These are phyloP conservation scores for Dryas drummondii DNA, from an alignment of 306 rosid genomes.

Conservation along the genomic window DNA sequence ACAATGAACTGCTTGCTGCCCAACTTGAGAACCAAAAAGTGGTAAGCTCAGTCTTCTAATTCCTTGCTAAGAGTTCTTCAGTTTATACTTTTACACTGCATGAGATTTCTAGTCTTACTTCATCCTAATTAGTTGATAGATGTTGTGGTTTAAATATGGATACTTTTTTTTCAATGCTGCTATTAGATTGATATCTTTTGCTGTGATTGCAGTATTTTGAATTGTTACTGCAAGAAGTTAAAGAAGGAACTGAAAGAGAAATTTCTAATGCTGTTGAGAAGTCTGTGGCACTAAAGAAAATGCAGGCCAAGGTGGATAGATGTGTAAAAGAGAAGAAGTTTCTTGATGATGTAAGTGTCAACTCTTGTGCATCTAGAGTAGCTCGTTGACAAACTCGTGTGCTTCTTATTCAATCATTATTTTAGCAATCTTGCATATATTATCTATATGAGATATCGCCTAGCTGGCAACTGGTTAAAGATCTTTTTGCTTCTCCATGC, in stretches of 20 bases:
- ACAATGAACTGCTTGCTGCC: constrained; percentile 81
- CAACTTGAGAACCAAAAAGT: constrained; percentile 93
- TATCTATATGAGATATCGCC: constrained; percentile 11
- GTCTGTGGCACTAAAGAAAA: constrained; percentile 63
- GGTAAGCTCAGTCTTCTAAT: constrained; percentile 41
- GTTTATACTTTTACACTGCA: neutral
- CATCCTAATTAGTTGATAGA: constrained; percentile 5
- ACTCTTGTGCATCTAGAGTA: constrained; percentile 1
- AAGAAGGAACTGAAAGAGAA: constrained; percentile 75
- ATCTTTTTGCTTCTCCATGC: constrained; percentile 34
- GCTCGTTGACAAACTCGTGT: neutral
- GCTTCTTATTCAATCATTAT: constrained; percentile 1
- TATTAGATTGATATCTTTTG: neutral
- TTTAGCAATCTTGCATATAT: constrained; percentile 7
- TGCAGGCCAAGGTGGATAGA: constrained; percentile 76
- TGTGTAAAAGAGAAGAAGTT: constrained; percentile 75
- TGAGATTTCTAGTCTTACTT: constrained; percentile 12
- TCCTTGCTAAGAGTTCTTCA: constrained; percentile 1
- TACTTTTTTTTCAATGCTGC: neutral
- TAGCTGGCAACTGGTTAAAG: constrained; percentile 9
- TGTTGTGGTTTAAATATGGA: neutral
- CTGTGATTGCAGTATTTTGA: constrained; percentile 75
- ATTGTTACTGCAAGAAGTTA: constrained; percentile 78
- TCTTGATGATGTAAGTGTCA: constrained; percentile 69
- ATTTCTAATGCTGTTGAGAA: constrained; percentile 69